Base-by-base conservation (phyloP, 225 moss, liverwort and hornwort species). In the Pseudisothecium myosuroides region DNA sequence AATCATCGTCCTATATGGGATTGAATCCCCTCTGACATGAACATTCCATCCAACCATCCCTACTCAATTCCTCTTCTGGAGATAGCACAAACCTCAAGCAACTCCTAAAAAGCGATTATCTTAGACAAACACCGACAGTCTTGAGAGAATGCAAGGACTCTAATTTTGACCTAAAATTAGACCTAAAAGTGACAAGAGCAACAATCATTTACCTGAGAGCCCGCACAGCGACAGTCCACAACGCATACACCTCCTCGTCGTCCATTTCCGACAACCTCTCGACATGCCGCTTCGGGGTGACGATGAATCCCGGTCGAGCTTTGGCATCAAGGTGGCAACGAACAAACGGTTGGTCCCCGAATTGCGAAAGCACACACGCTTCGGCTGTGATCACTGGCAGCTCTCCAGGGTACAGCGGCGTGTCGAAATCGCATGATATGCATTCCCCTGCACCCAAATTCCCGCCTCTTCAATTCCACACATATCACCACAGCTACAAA, bases 241-340 rank as follows among this genome's bases (percentile, higher is more conserved):
- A 66, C 14, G 88, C 88, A 67, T 81, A 85, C 12, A 91, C 75
- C 72, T 90, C 90, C 58, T 90, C 85, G 66, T 85, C 75, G 36
- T 88, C 76, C 91, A 91, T 66, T 85, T 91, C 88, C 47, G 81
- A 85, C 81, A 91, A 52, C 39, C 91, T 80, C 66, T 81, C 81
- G 49, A 91, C 88, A 59, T 88, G 88, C 41, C 81, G 81, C 88
- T 88, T 88, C 2, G 88, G 85, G 10, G 88, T 91, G 82, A 91
- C 61, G 50, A 91, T 91, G 49, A 85, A 85, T 8, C 91, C 82
- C 12, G 76, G 88, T 3, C 88, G 82, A 11, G 88, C 91, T 91
- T 91, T 91, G 68, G 85, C 91, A 88, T 88, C 85, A 60, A 91
- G 21, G 68, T 91, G 82, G 58, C 91, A 91, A 16, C 81, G 88